phyloP scores from a whole-genome alignment of 371 early-diverging fungal species.

The Mortierella sp. region DNA sequence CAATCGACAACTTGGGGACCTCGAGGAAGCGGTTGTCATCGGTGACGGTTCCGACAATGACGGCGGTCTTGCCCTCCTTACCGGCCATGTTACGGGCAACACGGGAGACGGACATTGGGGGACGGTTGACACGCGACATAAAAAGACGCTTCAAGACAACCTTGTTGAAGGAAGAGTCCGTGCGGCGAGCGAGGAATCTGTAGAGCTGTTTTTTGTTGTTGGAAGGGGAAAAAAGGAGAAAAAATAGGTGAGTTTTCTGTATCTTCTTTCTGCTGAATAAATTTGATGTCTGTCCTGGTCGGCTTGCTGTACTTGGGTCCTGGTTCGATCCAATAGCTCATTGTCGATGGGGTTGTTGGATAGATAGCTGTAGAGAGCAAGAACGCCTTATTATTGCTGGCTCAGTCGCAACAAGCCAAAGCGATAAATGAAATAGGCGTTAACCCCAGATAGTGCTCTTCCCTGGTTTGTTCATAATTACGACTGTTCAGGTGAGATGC shows the following conservation, averaged over 20 bases:
- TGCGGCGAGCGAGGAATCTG: slow-evolving; percentile 98
- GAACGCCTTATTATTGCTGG: background rate
- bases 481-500: background rate
- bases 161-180: slow-evolving; percentile 98
- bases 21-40: slow-evolving; percentile 96
- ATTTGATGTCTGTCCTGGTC: background rate
- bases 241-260: slow-evolving; percentile 5
- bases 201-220: slow-evolving; percentile 83
- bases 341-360: background rate
- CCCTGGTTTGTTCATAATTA: background rate
- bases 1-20: slow-evolving; percentile 96
- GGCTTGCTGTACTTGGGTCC: background rate
- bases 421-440: background rate
- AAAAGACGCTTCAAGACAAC: slow-evolving; percentile 98
- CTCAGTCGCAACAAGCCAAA: background rate
- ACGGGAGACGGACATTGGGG: slow-evolving; percentile 95
- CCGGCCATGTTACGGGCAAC: slow-evolving; percentile 80
- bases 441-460: background rate
- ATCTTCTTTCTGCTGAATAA: background rate
- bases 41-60: slow-evolving; percentile 97
- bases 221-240: slow-evolving; percentile 4
- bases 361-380: background rate
- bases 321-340: background rate
- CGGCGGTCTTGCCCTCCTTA: slow-evolving; percentile 87
- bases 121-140: slow-evolving; percentile 98